A percentile compares a stretch with the other conserved stretches of the same genome.
These are phyloP conservation scores for Lentinula detonsa DNA, from an alignment of 768 basidiomycete species.

Conservation along the genomic window DNA sequence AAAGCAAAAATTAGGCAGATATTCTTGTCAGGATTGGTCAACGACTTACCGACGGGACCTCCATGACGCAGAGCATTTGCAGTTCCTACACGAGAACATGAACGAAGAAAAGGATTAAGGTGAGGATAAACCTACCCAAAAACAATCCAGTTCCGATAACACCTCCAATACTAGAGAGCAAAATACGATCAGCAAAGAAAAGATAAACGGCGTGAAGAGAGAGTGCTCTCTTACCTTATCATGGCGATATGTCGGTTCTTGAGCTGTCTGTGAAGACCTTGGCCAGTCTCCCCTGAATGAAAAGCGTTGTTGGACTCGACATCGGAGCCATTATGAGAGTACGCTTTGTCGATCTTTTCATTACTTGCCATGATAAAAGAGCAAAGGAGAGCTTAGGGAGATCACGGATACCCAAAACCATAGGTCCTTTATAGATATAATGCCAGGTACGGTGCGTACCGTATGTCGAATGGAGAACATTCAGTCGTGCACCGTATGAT, in stretches of 20 bases:
- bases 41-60: constrained; percentile 55
- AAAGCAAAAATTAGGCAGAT: background rate
- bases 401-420: background rate
- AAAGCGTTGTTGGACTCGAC: constrained; percentile 2
- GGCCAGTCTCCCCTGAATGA: background rate
- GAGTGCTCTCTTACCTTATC: constrained; percentile 51
- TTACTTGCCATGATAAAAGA: background rate
- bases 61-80: constrained; percentile 34
- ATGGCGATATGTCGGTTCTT: constrained; percentile 79
- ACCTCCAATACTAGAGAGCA: constrained; percentile 7
- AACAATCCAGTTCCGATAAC: constrained; percentile 63
- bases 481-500: background rate
- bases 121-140: constrained; percentile 32
- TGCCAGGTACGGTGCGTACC: background rate
- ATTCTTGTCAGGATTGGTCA: background rate
- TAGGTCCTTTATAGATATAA: background rate
- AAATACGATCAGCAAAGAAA: background rate
- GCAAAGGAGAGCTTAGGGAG: background rate
- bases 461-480: background rate
- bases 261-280: constrained; percentile 48
- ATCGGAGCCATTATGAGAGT: background rate
- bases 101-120: constrained; percentile 30
- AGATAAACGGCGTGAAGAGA: background rate
- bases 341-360: background rate
- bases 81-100: background rate